Evolutionary conservation across 1,139 yeast species (phyloP).

Genomic region (Debaryomyces nepalensis): DNA sequence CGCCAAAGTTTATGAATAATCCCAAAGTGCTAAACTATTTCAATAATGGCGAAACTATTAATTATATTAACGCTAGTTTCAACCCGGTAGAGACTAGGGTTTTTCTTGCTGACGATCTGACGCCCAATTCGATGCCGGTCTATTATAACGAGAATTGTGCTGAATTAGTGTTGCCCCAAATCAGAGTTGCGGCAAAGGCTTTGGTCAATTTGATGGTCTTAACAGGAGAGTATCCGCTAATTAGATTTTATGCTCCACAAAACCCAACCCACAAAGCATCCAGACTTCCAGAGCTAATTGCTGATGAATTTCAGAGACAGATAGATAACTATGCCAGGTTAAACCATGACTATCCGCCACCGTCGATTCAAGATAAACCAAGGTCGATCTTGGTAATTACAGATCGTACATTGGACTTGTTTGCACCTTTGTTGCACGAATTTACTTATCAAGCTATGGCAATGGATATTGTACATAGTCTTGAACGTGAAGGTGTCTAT

Average conservation of each 20-base stretch:
- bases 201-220: conserved; percentile 74
- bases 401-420: conserved; percentile 83
- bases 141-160: conserved; percentile 72
- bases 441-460: conserved; percentile 95
- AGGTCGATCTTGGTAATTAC: conserved; percentile 76
- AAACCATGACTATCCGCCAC: conserved; percentile 67
- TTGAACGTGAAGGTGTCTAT: conserved; percentile 59
- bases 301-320: conserved; percentile 69
- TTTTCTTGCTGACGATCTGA: conserved; percentile 40
- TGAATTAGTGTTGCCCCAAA: conserved; percentile 62
- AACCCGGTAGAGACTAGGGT: conserved; percentile 46
- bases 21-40: conserved; percentile 39
- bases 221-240: conserved; percentile 87
- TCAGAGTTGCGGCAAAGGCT: conserved; percentile 61
- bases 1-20: conserved; percentile 35
- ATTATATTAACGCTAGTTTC: conserved; percentile 33
- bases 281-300: conserved; percentile 71
- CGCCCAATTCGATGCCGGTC: conserved; percentile 67
- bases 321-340: conserved; percentile 76
- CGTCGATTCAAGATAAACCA: conserved; percentile 58
- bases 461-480: conserved; percentile 64
- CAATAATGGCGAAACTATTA: conserved; percentile 33
- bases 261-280: conserved; percentile 56
- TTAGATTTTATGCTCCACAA: conserved; percentile 68
- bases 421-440: conserved; percentile 87